These are phyloP conservation scores for Cucumis cinereus DNA, from an alignment of 306 rosid species.

Conservation along the genomic window DNA sequence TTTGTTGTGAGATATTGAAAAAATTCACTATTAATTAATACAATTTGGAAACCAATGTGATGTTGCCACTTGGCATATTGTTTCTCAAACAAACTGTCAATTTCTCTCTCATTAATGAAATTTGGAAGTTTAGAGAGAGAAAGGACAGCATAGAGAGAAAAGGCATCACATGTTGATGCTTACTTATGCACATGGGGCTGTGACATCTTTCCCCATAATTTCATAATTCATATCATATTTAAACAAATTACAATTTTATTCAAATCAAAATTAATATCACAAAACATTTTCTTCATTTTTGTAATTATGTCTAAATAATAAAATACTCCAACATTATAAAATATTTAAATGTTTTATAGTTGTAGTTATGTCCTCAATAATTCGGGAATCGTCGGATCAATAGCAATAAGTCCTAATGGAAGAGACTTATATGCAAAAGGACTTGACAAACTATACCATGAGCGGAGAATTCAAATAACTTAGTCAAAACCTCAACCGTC, in stretches of 20 bases:
- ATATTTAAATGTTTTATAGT: too few relatives aligned
- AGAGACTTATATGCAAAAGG: too few relatives aligned
- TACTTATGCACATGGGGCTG: not conserved
- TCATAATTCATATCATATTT: not conserved
- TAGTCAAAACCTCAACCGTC: too few relatives aligned
- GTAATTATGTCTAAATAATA: not conserved
- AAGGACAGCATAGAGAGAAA: not conserved
- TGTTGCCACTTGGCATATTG: not conserved
- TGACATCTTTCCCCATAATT: not conserved
- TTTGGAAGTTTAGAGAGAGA: not conserved
- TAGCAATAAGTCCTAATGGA: too few relatives aligned
- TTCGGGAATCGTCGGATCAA: too few relatives aligned
- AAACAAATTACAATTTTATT: not conserved
- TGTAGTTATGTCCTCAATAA: too few relatives aligned
- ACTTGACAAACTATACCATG: too few relatives aligned
- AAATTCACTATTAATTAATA: not conserved
- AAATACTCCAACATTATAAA: too few relatives aligned
- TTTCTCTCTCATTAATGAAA: not conserved
- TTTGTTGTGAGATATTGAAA: not conserved
- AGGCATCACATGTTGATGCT: conserved; percentile 3
- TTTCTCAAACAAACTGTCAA: not conserved
- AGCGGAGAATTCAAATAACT: too few relatives aligned
- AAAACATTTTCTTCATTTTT: not conserved
- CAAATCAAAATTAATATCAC: not conserved
- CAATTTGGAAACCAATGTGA: not conserved